Conservation (phyloP, 257 asterid species). For the Datura wrightii region DNA sequence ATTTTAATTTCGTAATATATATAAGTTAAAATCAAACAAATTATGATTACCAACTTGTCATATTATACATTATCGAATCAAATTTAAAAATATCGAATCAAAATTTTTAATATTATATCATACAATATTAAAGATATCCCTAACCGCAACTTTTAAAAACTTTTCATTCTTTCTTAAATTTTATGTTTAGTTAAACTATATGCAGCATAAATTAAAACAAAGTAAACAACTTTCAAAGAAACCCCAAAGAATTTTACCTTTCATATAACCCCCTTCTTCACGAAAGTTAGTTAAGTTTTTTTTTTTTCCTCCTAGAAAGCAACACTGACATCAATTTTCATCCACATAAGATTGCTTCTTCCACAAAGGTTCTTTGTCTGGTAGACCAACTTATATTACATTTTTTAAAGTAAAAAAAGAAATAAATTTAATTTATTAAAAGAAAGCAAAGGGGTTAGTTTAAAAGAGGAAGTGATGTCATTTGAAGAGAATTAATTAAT, state of each 20-base stretch:
- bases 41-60: not conserved
- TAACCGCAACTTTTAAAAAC: not conserved
- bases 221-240: not conserved
- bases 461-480: conserved; percentile 51
- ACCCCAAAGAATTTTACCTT: conserved; percentile 30
- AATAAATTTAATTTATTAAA: not conserved
- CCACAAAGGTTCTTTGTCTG: conserved; percentile 57
- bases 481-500: conserved; percentile 1
- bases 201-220: too few species aligned
- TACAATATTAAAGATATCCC: not conserved
- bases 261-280: conserved; percentile 39
- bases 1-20: not conserved
- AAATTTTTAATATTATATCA: too few species aligned
- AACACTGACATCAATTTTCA: conserved; percentile 22
- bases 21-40: not conserved
- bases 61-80: not conserved
- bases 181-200: not conserved
- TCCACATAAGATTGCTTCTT: conserved; percentile 45
- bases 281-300: conserved; percentile 46
- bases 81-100: not conserved
- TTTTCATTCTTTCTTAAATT: not conserved
- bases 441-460: conserved; percentile 44
- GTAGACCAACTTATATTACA: conserved; percentile 39
- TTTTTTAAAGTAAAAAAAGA: not conserved
- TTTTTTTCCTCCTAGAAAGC: not conserved